Conservation (phyloP, 2,329 filamentous ascomycete genomes). For the Lachnellula suecica region DNA sequence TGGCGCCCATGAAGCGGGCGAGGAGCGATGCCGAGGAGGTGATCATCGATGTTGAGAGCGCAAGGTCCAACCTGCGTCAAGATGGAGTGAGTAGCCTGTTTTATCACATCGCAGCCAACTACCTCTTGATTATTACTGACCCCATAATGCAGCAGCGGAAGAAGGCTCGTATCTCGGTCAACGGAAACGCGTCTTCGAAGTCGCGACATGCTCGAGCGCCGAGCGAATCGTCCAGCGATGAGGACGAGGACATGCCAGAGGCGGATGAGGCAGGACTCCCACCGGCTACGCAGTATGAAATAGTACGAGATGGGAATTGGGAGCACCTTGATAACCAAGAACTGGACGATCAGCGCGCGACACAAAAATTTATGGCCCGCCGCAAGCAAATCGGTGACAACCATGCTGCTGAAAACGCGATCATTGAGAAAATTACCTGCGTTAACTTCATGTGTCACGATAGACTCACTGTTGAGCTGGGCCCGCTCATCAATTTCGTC, state of each 20-base stretch:
- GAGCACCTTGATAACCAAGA: conserved; percentile 56
- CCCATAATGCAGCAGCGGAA: conserved; percentile 36
- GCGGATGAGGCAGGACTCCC: conserved; percentile 16
- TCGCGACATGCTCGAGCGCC: conserved; percentile 12
- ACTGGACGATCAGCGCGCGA: conserved; percentile 61
- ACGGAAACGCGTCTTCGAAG: conserved; percentile 14
- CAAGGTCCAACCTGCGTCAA: conserved; percentile 28
- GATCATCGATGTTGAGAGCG: conserved; percentile 30
- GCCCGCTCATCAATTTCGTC: conserved; percentile 95
- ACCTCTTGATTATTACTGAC: conserved; percentile 3
- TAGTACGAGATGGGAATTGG: conserved; percentile 59
- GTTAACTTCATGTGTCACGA: conserved; percentile 97
- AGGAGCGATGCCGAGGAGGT: conserved; percentile 33
- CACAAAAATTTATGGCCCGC: conserved; percentile 56
- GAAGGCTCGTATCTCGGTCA: conserved; percentile 37
- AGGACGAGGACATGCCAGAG: conserved; percentile 22
- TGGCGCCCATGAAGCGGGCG: conserved; percentile 43
- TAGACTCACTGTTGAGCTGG: conserved; percentile 78
- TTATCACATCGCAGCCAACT: not conserved
- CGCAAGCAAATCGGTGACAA: conserved; percentile 61
- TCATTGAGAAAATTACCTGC: conserved; percentile 84
- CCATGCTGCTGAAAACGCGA: conserved; percentile 75
- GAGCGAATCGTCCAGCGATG: conserved; percentile 26
- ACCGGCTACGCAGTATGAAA: conserved; percentile 60
- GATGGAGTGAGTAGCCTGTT: conserved; percentile 31